Percentiles rank a stretch among this genome's conserved stretches.
Conservation (phyloP, 1,284 basidiomycete genomes). For the Apiotrichum domesticum region DNA sequence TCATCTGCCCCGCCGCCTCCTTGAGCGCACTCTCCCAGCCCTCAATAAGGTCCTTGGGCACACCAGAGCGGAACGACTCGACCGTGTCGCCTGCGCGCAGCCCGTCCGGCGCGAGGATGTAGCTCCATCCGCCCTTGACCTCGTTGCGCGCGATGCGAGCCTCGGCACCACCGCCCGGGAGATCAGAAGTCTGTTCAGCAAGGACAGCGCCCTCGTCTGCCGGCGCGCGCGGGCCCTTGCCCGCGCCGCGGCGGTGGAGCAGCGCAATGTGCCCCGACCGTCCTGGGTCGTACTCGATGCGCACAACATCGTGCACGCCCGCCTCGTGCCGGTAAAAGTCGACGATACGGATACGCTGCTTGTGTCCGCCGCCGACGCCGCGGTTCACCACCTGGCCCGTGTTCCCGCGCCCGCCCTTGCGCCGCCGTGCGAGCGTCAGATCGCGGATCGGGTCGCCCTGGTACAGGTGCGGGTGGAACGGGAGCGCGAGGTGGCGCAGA, state of each 20-base stretch:
- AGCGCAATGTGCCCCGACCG: conserved; percentile 91
- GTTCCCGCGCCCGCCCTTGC: conserved; percentile 77
- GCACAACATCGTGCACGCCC: conserved; percentile 79
- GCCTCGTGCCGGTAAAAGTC: conserved; percentile 75
- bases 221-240: conserved; percentile 20
- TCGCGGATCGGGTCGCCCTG: conserved; percentile 73
- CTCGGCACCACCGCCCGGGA: conserved; percentile 8
- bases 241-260: conserved; percentile 46
- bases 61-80: conserved; percentile 76
- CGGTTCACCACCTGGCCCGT: conserved; percentile 84
- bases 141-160: conserved; percentile 23
- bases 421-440: conserved; percentile 75
- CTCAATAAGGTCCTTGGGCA: conserved; percentile 68
- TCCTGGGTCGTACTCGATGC: conserved; percentile 95
- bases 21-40: conserved; percentile 51
- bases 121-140: conserved; percentile 54
- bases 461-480: conserved; percentile 75
- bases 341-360: conserved; percentile 73
- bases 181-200: conserved; percentile 22
- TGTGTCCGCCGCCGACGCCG: conserved; percentile 85
- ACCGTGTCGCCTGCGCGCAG: conserved; percentile 82
- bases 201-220: conserved; percentile 25
- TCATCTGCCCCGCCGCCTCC: neutral
- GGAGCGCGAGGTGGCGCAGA: conserved; percentile 78
- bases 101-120: conserved; percentile 88